phyloP scores from a whole-genome alignment of 768 basidiomycete species.

The Lanmaoa pseudosensibilis region DNA sequence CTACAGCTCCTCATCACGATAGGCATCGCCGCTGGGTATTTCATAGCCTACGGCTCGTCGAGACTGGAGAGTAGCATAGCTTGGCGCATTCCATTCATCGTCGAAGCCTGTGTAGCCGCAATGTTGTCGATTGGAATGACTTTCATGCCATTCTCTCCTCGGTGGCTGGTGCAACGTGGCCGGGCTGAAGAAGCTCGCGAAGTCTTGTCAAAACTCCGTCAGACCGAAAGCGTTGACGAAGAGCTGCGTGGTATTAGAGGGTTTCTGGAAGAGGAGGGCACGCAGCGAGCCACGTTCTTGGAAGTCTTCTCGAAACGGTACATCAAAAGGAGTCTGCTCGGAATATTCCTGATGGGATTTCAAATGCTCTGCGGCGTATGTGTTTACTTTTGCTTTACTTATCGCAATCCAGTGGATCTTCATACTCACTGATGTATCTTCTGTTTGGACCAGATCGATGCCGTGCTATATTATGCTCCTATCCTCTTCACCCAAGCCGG shows the following conservation, averaged over 20 bases:
- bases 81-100: constrained; percentile 31
- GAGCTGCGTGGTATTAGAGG: constrained; percentile 21
- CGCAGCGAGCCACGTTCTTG: constrained; percentile 20
- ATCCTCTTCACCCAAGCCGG: constrained; percentile 51
- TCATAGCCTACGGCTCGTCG: constrained; percentile 28
- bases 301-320: constrained; percentile 32
- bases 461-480: constrained; percentile 42
- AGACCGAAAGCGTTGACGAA: constrained; percentile 15
- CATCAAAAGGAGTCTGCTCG: constrained; percentile 38
- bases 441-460: constrained; percentile 25
- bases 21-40: constrained; percentile 41
- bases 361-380: constrained; percentile 38
- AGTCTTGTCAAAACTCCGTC: constrained; percentile 27
- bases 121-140: constrained; percentile 24
- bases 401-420: neutral
- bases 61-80: constrained; percentile 23
- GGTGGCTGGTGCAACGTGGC: constrained; percentile 35
- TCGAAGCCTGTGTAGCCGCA: constrained; percentile 23
- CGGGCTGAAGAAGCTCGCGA: constrained; percentile 32
- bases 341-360: constrained; percentile 46
- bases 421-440: neutral
- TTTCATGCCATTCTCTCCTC: constrained; percentile 21
- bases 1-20: constrained; percentile 45
- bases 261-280: constrained; percentile 26
- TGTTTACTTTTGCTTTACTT: neutral